Percentiles rank a stretch among this genome's conserved stretches.
Evolutionary conservation across 306 rosid species (phyloP).

Genomic region (Gillenia trifoliata): DNA sequence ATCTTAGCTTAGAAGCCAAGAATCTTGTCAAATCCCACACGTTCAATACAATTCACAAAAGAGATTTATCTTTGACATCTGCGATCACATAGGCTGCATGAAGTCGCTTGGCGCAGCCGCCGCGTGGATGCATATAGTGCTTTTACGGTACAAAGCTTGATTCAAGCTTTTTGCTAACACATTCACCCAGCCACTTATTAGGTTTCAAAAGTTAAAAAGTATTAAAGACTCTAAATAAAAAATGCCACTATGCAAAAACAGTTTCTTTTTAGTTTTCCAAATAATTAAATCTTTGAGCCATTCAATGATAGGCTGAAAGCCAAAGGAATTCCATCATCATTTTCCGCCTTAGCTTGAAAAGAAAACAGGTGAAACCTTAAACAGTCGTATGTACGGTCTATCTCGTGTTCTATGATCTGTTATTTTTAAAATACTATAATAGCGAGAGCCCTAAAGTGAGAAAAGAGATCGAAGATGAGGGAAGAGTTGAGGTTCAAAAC

Average conservation of each 20-base stretch:
- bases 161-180: constrained; percentile 7
- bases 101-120: constrained; percentile 15
- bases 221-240: not conserved
- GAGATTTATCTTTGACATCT: constrained; percentile 16
- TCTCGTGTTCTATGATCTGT: not conserved
- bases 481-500: not conserved
- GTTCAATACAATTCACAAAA: constrained; percentile 8
- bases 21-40: constrained; percentile 33
- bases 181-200: not conserved
- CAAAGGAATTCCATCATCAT: not conserved
- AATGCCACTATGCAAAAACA: not conserved
- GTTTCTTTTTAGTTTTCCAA: not conserved
- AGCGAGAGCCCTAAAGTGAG: not conserved
- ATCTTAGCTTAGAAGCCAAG: constrained; percentile 34
- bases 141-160: constrained; percentile 18
- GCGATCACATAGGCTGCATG: constrained; percentile 1
- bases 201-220: not conserved
- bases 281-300: not conserved
- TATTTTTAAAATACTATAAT: not conserved
- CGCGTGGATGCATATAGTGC: constrained; percentile 19
- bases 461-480: not conserved
- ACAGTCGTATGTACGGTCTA: not conserved
- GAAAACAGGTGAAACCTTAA: not conserved
- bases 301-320: not conserved
- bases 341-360: not conserved